These are phyloP conservation scores for Blastobotrys apis DNA, from an alignment of 1,139 yeast genomes.

Conservation along the genomic window DNA sequence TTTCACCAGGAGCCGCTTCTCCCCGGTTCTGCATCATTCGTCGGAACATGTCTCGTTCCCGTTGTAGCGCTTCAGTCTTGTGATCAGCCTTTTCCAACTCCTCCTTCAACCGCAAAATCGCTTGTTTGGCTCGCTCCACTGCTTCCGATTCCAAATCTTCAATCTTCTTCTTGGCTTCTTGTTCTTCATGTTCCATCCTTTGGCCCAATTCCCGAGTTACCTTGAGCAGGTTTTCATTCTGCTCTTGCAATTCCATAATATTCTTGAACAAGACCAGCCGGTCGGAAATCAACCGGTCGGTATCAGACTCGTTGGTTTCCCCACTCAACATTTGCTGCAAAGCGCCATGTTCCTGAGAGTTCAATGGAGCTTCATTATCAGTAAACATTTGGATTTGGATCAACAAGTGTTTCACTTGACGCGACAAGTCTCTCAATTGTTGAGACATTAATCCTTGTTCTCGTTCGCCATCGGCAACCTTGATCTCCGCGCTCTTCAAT, in stretches of 20 bases:
- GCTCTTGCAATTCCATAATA: conserved; percentile 63
- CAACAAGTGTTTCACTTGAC: conserved; percentile 71
- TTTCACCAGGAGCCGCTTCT: conserved; percentile 13
- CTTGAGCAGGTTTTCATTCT: conserved; percentile 65
- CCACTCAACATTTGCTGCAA: conserved; percentile 44
- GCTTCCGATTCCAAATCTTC: conserved; percentile 54
- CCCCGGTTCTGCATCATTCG: conserved; percentile 35
- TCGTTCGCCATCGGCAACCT: conserved; percentile 28
- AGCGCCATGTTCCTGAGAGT: conserved; percentile 53
- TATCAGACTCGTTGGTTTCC: conserved; percentile 51
- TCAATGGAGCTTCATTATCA: conserved; percentile 50
- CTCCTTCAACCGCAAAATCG: conserved; percentile 62
- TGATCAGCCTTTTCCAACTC: conserved; percentile 51
- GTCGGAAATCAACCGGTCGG: conserved; percentile 66
- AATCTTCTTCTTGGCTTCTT: conserved; percentile 40
- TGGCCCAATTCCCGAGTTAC: conserved; percentile 67
- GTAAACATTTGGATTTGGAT: conserved; percentile 58
- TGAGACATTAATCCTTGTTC: conserved; percentile 43
- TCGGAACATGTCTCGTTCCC: conserved; percentile 66
- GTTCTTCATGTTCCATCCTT: conserved; percentile 57
- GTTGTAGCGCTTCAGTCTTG: conserved; percentile 49
- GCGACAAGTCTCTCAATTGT: conserved; percentile 67
- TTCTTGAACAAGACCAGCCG: conserved; percentile 67
- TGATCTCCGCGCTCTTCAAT: conserved; percentile 26
- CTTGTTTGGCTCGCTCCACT: conserved; percentile 69